A percentile compares a stretch with the other conserved stretches of the same genome.
Evolutionary conservation across 352 stramenopile genomes (phyloP).

Genomic region (Plasmopara muralis): DNA sequence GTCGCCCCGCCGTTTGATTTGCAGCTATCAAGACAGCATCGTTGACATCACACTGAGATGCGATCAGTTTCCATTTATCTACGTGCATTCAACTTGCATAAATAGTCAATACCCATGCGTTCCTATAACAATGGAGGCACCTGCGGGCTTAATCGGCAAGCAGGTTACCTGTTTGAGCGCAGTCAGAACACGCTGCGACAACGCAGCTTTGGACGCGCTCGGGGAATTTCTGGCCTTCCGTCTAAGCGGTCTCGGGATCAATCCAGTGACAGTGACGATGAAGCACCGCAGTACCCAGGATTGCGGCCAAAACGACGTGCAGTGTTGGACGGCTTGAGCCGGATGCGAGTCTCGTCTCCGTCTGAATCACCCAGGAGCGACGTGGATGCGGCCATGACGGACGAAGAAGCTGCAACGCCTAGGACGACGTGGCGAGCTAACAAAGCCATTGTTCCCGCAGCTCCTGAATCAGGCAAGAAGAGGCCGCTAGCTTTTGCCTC

Average conservation of each 20-base stretch:
- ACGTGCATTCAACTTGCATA: constrained; percentile 12
- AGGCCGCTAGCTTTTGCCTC: constrained; percentile 13
- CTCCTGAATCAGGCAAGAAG: constrained; percentile 11
- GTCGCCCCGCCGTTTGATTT: constrained; percentile 14
- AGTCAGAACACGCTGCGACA: constrained; percentile 36
- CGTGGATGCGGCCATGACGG: constrained; percentile 29
- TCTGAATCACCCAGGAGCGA: constrained; percentile 14
- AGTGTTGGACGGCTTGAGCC: constrained; percentile 61
- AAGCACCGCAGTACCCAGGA: constrained; percentile 4
- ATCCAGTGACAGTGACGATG: constrained; percentile 15
- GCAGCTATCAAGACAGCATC: constrained; percentile 2
- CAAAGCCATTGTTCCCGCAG: constrained; percentile 19
- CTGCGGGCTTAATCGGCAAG: constrained; percentile 33
- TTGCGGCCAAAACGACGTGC: constrained; percentile 5
- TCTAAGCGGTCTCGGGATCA: constrained; percentile 40
- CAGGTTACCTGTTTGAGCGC: constrained; percentile 39
- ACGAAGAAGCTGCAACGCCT: constrained; percentile 24
- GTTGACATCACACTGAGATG: not conserved
- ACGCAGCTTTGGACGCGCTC: constrained; percentile 38
- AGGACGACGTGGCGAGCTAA: constrained; percentile 16
- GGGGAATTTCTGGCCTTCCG: constrained; percentile 14
- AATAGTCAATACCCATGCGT: constrained; percentile 12
- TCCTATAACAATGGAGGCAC: constrained; percentile 22
- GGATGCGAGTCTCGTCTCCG: constrained; percentile 58
- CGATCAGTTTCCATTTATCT: not conserved